Base-by-base conservation (phyloP, 371 early-diverging fungal species). In the Mucor saturninus region DNA sequence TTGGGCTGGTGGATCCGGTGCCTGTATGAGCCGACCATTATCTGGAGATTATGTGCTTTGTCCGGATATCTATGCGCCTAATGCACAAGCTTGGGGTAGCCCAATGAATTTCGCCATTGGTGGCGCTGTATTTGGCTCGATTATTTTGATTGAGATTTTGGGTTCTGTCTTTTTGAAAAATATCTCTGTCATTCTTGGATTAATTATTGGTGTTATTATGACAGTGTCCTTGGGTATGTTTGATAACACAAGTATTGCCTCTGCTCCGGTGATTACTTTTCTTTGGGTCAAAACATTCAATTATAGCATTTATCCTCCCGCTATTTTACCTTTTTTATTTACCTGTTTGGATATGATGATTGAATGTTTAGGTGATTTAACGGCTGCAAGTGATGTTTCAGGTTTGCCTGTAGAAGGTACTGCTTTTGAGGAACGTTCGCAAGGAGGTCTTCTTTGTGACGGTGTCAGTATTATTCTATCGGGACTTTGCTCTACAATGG, bases 131-230 rank as follows among this genome's bases (percentile, higher is more conserved):
- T 73, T 83, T 37, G 72, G 79, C 55, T 75, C 80, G 26, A 86
- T 86, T 63, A 75, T 82, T 54, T 37, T 86, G 48, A 69, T 86
- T 56, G 86, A 86, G 64, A 48, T 84, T 13, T 67, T 86, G 42
- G 86, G 86, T 1, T 86, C 86, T 1, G 81, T 85, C 11, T 83
- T 83, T 52, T 68, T 86, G 66, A 81, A 80, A 48, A 86, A 85
- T 45, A 72, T 82, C 21, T 76, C 77, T 13, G 86, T 87, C 5
- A 79, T 86, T 7, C 42, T 87, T 38, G 87, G 85, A 28, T 67
- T 87, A 10, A 30, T 79, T 31, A 68, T 87, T 13, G 87, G 87
- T 1, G 76, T 75, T 64, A 69, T 87, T 50, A 81, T 86, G 59
- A 76, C 85, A 26, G 81, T 68, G 15, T 77, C 74, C 0, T 40